phyloP scores from a whole-genome alignment of 805 yeast genomes.

The Yarrowia sp. region DNA sequence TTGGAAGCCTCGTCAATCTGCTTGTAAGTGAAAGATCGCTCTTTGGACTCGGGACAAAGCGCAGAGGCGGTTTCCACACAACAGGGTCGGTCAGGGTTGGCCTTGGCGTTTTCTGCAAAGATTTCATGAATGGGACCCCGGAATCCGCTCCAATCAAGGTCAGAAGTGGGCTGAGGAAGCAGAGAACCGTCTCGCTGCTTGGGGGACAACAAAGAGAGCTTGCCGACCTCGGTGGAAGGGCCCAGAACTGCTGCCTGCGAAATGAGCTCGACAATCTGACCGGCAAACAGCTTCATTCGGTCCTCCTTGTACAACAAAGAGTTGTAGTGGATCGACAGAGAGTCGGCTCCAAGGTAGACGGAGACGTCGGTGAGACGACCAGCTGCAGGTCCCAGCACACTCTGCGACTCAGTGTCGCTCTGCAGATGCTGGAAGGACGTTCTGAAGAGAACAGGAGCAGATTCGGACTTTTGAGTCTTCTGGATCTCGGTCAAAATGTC shows the following conservation, averaged over 20 bases:
- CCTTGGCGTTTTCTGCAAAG: slow-evolving; percentile 79
- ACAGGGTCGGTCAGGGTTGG: slow-evolving; percentile 82
- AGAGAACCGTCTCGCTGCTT: slow-evolving; percentile 48
- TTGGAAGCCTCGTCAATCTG: slow-evolving; percentile 94
- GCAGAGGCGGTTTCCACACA: slow-evolving; percentile 86
- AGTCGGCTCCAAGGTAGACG: slow-evolving; percentile 42
- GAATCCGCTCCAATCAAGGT: slow-evolving; percentile 86
- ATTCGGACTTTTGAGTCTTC: slow-evolving; percentile 49
- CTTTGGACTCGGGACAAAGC: slow-evolving; percentile 44
- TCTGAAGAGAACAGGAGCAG: slow-evolving; percentile 62
- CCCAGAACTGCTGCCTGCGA: slow-evolving; percentile 31
- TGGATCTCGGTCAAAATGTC: slow-evolving; percentile 56
- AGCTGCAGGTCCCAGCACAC: slow-evolving; percentile 27
- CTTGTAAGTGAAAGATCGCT: slow-evolving; percentile 75
- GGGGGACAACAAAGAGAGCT: slow-evolving; percentile 65
- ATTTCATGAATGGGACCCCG: slow-evolving; percentile 97
- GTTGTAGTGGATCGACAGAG: slow-evolving; percentile 61
- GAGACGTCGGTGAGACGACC: slow-evolving; percentile 56
- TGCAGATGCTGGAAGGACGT: slow-evolving; percentile 30
- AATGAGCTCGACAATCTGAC: slow-evolving; percentile 48
- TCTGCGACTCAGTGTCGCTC: slow-evolving; percentile 23
- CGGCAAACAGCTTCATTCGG: slow-evolving; percentile 63
- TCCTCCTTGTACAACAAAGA: slow-evolving; percentile 67
- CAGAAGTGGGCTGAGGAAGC: slow-evolving; percentile 84
- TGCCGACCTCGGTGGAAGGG: slow-evolving; percentile 41